Percentiles rank a stretch among this genome's conserved stretches.
These are phyloP conservation scores for Biscogniauxia sp. DNA, from an alignment of 2,329 filamentous ascomycete species.

Conservation along the genomic window DNA sequence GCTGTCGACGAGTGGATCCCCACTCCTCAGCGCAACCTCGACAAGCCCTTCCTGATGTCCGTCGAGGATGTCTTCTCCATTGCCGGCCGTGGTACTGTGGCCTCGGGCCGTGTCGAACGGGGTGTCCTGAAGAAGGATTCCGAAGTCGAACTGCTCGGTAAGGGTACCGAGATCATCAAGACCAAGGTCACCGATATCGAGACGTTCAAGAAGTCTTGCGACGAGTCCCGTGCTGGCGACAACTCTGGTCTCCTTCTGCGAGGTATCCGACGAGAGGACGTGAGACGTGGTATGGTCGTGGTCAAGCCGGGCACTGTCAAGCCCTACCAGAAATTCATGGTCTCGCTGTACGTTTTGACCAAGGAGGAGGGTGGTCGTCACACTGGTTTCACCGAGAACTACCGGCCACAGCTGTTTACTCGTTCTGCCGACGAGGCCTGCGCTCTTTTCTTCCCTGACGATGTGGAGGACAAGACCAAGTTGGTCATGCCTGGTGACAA, in stretches of 20 bases:
- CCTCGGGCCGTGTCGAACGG: slow-evolving; percentile 95
- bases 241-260: slow-evolving; percentile 97
- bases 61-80: slow-evolving; percentile 93
- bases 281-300: slow-evolving; percentile 92
- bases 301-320: slow-evolving; percentile 79
- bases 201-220: slow-evolving; percentile 99
- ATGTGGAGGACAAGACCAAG: slow-evolving; percentile 64
- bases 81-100: slow-evolving; percentile 91
- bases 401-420: slow-evolving; percentile 94
- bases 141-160: slow-evolving; percentile 93
- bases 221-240: slow-evolving; percentile 92
- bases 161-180: slow-evolving; percentile 79
- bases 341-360: slow-evolving; percentile 93
- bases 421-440: slow-evolving; percentile 83
- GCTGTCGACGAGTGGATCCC: slow-evolving; percentile 96
- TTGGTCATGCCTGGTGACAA: slow-evolving; percentile 99
- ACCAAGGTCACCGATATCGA: slow-evolving; percentile 99
- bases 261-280: slow-evolving; percentile 93
- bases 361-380: slow-evolving; percentile 98
- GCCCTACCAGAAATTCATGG: slow-evolving; percentile 86
- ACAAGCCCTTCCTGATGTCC: slow-evolving; percentile 99
- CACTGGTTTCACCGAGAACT: slow-evolving; percentile 93
- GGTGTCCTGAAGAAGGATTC: slow-evolving; percentile 89
- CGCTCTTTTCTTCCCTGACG: slow-evolving; percentile 82
- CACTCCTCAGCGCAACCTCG: slow-evolving; percentile 86